Evolutionary conservation across 2,329 filamentous ascomycete genomes (phyloP).

Genomic region (Pseudogymnoascus sp.): DNA sequence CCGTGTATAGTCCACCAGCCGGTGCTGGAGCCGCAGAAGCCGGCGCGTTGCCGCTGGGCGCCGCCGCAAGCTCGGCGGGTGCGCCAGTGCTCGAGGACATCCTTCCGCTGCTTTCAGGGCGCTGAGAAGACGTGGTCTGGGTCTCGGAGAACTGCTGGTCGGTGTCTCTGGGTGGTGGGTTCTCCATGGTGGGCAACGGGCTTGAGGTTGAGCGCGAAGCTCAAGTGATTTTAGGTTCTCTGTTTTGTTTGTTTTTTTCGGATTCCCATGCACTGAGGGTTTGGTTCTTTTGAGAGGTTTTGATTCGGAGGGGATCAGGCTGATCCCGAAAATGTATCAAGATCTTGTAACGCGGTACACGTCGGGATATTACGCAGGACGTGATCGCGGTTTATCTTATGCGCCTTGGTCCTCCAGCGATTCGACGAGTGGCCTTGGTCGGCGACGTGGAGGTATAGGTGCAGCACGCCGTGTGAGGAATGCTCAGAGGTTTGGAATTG

Average conservation of each 20-base stretch:
- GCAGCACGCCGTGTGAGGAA: background rate
- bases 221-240: background rate
- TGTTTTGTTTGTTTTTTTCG: background rate
- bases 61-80: background rate
- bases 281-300: background rate
- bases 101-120: background rate
- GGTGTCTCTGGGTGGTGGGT: background rate
- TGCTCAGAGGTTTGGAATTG: background rate
- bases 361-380: background rate
- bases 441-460: background rate
- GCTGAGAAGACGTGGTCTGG: background rate
- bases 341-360: conserved; percentile 2
- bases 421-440: background rate
- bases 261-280: background rate
- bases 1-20: conserved; percentile 17
- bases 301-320: background rate
- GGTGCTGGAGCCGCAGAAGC: background rate
- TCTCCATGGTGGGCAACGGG: background rate
- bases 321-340: conserved; percentile 4
- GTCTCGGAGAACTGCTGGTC: conserved; percentile 1
- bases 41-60: background rate
- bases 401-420: background rate
- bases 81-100: background rate
- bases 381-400: background rate
- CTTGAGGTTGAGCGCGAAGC: background rate